phyloP scores from a whole-genome alignment of 306 rosid genomes.

The Phaseolus lunatus region DNA sequence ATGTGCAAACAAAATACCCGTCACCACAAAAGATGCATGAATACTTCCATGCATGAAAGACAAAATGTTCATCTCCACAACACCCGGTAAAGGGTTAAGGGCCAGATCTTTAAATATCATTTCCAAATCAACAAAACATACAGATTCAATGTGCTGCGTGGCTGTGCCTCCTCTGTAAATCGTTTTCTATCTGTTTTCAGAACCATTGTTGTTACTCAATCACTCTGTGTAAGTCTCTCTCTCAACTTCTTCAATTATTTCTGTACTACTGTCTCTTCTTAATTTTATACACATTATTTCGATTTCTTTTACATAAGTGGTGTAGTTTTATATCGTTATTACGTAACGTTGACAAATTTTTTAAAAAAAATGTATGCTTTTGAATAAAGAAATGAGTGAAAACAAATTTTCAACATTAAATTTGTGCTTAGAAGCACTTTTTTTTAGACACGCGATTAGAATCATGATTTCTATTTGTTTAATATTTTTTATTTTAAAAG shows the following conservation, averaged over 20 bases:
- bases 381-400: too few species aligned
- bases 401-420: too few species aligned
- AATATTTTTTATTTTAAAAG: too few species aligned
- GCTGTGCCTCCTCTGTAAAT: not conserved
- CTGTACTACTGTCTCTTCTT: not conserved
- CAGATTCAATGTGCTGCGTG: conserved; percentile 22
- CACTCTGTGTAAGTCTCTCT: not conserved
- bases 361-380: too few species aligned
- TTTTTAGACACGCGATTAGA: too few species aligned
- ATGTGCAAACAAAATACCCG: conserved; percentile 49
- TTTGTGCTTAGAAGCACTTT: too few species aligned
- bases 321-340: too few species aligned
- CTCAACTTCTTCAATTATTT: conserved; percentile 17
- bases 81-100: conserved; percentile 35
- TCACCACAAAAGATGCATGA: conserved; percentile 53
- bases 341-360: too few species aligned
- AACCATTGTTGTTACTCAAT: not conserved
- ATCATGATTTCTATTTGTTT: too few species aligned
- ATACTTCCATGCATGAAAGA: conserved; percentile 46
- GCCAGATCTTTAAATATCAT: conserved; percentile 56
- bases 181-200: conserved; percentile 35
- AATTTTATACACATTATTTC: not conserved
- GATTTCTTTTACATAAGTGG: too few species aligned
- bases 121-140: conserved; percentile 31
- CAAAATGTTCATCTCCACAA: conserved; percentile 68